Evolutionary conservation across 228 moss, liverwort and hornwort genomes (phyloP), one percentile per base, ranked within the genome.

Genomic region (Sphagnum fallax): DNA sequence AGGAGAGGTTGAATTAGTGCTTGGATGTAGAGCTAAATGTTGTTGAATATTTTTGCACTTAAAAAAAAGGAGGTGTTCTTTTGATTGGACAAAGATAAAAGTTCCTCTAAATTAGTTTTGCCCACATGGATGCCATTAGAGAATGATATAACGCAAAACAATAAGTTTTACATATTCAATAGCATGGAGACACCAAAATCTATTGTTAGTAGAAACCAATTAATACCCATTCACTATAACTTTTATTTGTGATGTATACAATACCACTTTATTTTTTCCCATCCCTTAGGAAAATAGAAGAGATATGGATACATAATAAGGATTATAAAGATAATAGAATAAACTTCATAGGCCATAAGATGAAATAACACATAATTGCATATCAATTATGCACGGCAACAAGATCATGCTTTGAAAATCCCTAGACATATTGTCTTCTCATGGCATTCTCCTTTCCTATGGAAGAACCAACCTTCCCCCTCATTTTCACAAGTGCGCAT

Each of bases 351-450:
- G 92, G 94, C 9, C 98, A 78, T 98, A 90, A 7, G 94, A 92
- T 53, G 98, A 94, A 68, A 94, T 94, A 50, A 94, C 89, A 66
- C 94, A 98, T 5, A 98, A 75, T 94, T 94, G 92, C 48, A 98
- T 83, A 48, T 94, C 94, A 48, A 94, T 92, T 48, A 92, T 98
- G 72, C 89, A 94, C 86, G 63, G 85, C 85, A 49, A 89, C 94
- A 65, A 94, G 98, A 18, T 94, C 98, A 64, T 94, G 87, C 51
- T 94, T 90, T 73, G 80, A 50, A 65, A 89, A 86, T 5, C 65
- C 73, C 65, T 90, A 88, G 0, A 76, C 80, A 48, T 97, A 82
- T 50, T 52, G 77, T 68, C 84, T 85, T 6, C 72, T 88, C 47
- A 81, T 74, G 13, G 63, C 76, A 67, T 67, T 76, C 6, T 73